Percentiles rank a stretch among this genome's conserved stretches.
phyloP scores from a whole-genome alignment of 495 filamentous ascomycete genomes.

The Clohesyomyces aquaticus region DNA sequence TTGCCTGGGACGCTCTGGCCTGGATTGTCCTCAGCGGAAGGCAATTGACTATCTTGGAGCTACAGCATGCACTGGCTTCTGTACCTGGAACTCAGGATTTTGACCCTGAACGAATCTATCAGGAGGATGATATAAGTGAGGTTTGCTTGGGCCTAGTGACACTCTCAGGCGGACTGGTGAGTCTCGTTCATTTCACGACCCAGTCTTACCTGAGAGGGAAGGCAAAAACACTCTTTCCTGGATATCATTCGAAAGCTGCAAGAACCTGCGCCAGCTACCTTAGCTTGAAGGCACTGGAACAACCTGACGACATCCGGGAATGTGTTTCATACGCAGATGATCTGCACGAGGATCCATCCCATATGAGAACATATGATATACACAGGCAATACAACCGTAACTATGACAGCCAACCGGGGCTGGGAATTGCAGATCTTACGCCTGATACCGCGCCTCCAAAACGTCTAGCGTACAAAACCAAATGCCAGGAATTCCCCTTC shows the following conservation, averaged over 20 bases:
- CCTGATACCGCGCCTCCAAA: not conserved
- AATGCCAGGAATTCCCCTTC: constrained; percentile 7
- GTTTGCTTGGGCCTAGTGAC: not conserved
- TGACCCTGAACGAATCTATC: not conserved
- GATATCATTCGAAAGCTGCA: not conserved
- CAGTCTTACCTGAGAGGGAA: not conserved
- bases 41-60: not conserved
- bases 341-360: not conserved
- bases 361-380: not conserved
- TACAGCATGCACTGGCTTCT: constrained; percentile 2
- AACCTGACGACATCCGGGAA: not conserved
- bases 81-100: constrained; percentile 1
- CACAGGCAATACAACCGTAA: not conserved
- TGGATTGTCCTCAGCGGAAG: not conserved
- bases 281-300: constrained; percentile 1
- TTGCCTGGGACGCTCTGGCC: not conserved
- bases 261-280: not conserved
- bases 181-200: not conserved
- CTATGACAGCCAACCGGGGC: not conserved
- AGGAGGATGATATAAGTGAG: not conserved
- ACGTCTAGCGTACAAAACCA: not conserved
- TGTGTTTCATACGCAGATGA: constrained; percentile 3
- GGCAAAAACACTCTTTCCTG: not conserved
- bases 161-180: not conserved
- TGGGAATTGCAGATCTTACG: not conserved